Base-by-base conservation (phyloP, 352 stramenopile species). In the Phytophthora syringae region DNA sequence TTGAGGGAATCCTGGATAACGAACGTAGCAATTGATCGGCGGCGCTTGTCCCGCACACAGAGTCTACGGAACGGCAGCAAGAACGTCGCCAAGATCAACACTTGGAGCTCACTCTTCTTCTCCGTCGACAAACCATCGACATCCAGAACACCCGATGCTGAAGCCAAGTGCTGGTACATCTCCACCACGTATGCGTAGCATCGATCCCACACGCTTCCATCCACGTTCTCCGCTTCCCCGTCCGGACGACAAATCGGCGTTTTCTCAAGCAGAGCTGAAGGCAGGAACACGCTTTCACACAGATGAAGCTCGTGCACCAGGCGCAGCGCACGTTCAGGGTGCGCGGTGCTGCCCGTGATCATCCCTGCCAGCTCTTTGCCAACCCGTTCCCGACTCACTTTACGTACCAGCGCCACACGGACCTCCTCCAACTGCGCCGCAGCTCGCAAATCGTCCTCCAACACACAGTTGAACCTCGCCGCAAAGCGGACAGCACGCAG, bases 401-500 rank as follows among this genome's bases (percentile, higher is more conserved):
- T 93, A 53, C 86, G 86, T 24, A 88, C 72, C 13, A 93, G 65
- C 20, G 82, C 84, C 27, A 85, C 72, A 48, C 79, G 72, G 3
- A 92, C 77, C 70, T 86, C 77, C 16, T 71, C 65, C 6, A 86
- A 54, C 43, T 80, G 47, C 61, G 84, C 70, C 7, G 97, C 95
- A 20, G 82, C 70, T 2, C 81, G 73, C 54, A 99, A 71, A 15
- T 86, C 77, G 12, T 87, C 77, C 27, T 96, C 88, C 60, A 99
- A 77, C 1, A 39, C 67, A 70, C 99, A 99, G 22, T 95, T 82
- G 54, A 98, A 97, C n/a, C 97, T 80, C 9, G 93, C 89, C 5
- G 96, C 96, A 76, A 99, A 99, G 48, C 98, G 93, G 13, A 99
- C 84, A 1, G 92, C 93, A 30, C 98, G 83, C 21, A 99, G 79